Evolutionary conservation across 1,284 basidiomycete genomes (phyloP).

Genomic region (Marasmius sp.): DNA sequence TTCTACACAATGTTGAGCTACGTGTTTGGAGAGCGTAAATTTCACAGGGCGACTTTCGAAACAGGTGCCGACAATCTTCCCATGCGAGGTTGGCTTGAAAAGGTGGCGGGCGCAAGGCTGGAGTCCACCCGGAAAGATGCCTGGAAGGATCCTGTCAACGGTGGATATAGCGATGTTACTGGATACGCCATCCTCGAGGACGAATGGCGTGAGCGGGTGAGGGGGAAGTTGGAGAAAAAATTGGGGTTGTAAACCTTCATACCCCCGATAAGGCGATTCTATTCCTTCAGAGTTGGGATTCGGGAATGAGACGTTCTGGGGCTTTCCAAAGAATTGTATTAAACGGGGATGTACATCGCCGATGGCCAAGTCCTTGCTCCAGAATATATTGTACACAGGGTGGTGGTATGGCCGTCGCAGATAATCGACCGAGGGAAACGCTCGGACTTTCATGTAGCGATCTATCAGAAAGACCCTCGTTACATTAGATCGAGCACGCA

Average conservation of each 20-base stretch:
- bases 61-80: slow-evolving; percentile 10
- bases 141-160: slow-evolving; percentile 8
- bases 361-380: neutral
- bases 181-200: slow-evolving; percentile 13
- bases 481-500: neutral
- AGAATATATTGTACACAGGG: neutral
- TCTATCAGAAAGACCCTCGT: slow-evolving; percentile 8
- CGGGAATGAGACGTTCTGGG: neutral
- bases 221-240: slow-evolving; percentile 11
- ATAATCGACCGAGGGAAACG: neutral
- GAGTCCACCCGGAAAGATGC: slow-evolving; percentile 7
- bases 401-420: too few species aligned
- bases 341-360: neutral
- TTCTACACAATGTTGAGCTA: slow-evolving; percentile 12
- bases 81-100: slow-evolving; percentile 16
- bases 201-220: slow-evolving; percentile 14
- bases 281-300: too few species aligned
- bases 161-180: slow-evolving; percentile 12
- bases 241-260: neutral
- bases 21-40: slow-evolving; percentile 5
- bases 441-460: slow-evolving; percentile 13
- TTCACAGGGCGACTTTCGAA: slow-evolving; percentile 10
- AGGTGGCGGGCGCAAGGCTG: slow-evolving; percentile 9
- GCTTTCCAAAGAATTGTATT: neutral
- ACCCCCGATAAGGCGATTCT: neutral